phyloP scores from a whole-genome alignment of 202 grass and related monocot genomes.

The Digitaria exilis region DNA sequence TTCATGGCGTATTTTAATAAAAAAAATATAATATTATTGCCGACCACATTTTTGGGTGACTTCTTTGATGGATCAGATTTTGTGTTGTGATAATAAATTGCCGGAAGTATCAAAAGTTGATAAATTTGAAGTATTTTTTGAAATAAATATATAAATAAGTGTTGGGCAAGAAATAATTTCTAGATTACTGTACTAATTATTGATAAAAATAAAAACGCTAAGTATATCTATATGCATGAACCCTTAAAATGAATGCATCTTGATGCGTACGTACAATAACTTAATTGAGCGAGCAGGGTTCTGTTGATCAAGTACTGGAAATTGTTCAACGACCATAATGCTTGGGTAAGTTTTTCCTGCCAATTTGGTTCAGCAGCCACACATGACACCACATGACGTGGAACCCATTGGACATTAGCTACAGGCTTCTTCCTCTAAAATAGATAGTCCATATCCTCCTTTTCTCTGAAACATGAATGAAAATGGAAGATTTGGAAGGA shows the following conservation, averaged over 20 bases:
- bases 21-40: not conserved
- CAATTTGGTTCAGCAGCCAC: not conserved
- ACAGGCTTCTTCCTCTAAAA: not conserved
- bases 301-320: not conserved
- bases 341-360: not conserved
- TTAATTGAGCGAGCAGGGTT: not conserved
- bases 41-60: not conserved
- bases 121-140: not conserved
- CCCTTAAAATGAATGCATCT: not conserved
- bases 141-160: not conserved
- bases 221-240: not conserved
- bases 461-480: not conserved
- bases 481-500: not conserved
- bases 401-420: not conserved
- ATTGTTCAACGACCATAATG: not conserved
- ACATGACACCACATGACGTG: not conserved
- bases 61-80: too few relatives aligned
- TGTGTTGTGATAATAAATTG: not conserved
- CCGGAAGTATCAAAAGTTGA: not conserved
- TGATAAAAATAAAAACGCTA: not conserved
- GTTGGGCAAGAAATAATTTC: not conserved
- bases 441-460: not conserved
- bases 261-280: not conserved
- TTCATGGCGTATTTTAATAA: not conserved
- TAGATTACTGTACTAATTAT: too few relatives aligned